phyloP scores from a whole-genome alignment of 148 eudicot genomes.

The Dianthus caryophyllus region DNA sequence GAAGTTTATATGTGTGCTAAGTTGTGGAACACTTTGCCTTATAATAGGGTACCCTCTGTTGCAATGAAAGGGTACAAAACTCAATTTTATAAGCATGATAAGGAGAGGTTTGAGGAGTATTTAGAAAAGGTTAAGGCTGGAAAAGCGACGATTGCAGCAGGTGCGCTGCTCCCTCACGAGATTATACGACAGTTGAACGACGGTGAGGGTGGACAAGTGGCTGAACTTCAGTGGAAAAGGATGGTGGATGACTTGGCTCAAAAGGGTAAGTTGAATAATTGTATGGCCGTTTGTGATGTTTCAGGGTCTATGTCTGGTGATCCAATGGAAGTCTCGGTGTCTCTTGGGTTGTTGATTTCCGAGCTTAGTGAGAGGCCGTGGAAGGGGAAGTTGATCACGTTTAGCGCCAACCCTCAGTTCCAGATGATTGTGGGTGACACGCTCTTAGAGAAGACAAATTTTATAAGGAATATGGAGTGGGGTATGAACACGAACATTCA shows the following conservation, averaged over 20 bases:
- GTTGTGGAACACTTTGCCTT: constrained; percentile 33
- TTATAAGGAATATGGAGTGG: constrained; percentile 2
- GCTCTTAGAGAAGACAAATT: not conserved
- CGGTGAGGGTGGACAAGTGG: constrained; percentile 22
- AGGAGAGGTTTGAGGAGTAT: constrained; percentile 29
- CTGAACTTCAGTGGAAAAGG: constrained; percentile 52
- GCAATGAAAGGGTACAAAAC: constrained; percentile 41
- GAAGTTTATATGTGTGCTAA: constrained; percentile 43
- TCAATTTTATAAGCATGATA: constrained; percentile 27
- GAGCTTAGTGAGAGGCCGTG: constrained; percentile 14
- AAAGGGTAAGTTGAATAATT: constrained; percentile 36
- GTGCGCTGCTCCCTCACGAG: constrained; percentile 51
- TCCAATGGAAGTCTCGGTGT: constrained; percentile 42
- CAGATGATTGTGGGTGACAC: constrained; percentile 4
- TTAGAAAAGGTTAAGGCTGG: constrained; percentile 41
- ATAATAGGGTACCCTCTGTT: constrained; percentile 43
- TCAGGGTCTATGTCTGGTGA: constrained; percentile 34
- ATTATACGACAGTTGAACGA: constrained; percentile 30
- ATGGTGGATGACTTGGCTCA: constrained; percentile 41
- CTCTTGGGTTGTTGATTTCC: constrained; percentile 28
- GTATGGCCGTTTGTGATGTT: constrained; percentile 35
- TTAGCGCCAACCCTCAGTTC: not conserved
- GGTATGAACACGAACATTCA: constrained; percentile 33
- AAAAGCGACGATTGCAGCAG: constrained; percentile 44
- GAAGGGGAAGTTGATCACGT: constrained; percentile 19